A percentile compares a stretch with the other conserved stretches of the same genome.
Conservation (phyloP, 108 stramenopile genomes). For the Discostella pseudostelligera region DNA sequence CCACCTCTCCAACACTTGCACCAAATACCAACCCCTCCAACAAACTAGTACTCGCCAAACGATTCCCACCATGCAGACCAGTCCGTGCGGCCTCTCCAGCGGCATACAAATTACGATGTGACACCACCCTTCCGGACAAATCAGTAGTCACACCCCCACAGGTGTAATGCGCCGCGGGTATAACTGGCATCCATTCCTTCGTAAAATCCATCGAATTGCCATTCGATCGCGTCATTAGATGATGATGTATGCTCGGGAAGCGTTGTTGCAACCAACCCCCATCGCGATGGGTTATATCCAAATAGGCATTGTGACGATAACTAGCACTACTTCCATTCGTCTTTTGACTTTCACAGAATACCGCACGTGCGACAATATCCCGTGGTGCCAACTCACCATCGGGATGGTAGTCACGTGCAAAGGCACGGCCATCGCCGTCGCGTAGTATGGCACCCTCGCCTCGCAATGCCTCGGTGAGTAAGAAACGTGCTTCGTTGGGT, state of each 20-base stretch:
- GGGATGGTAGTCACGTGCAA: conserved; percentile 85
- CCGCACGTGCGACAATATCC: conserved; percentile 92
- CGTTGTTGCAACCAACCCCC: conserved; percentile 73
- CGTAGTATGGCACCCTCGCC: conserved; percentile 91
- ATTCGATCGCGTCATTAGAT: conserved; percentile 40
- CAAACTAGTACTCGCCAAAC: conserved; percentile 90
- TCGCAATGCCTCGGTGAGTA: conserved; percentile 92
- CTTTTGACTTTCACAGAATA: conserved; percentile 76
- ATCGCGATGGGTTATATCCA: conserved; percentile 90
- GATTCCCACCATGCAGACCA: conserved; percentile 93
- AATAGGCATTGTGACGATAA: conserved; percentile 55
- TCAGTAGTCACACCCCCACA: conserved; percentile 91
- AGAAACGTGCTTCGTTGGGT: conserved; percentile 83
- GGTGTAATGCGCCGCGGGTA: conserved; percentile 93
- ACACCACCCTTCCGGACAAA: conserved; percentile 66
- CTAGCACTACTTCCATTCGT: conserved; percentile 21
- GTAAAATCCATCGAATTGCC: conserved; percentile 72
- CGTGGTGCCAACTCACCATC: conserved; percentile 92
- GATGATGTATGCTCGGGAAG: conserved; percentile 84
- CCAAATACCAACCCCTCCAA: conserved; percentile 95
- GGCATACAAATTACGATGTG: conserved; percentile 65
- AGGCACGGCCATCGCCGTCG: conserved; percentile 70
- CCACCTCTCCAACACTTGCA: conserved; percentile 79
- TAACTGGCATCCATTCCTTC: conserved; percentile 75
- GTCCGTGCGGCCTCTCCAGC: conserved; percentile 94